These are phyloP conservation scores for Physcia stellaris DNA, from an alignment of 495 filamentous ascomycete species.

Conservation along the genomic window DNA sequence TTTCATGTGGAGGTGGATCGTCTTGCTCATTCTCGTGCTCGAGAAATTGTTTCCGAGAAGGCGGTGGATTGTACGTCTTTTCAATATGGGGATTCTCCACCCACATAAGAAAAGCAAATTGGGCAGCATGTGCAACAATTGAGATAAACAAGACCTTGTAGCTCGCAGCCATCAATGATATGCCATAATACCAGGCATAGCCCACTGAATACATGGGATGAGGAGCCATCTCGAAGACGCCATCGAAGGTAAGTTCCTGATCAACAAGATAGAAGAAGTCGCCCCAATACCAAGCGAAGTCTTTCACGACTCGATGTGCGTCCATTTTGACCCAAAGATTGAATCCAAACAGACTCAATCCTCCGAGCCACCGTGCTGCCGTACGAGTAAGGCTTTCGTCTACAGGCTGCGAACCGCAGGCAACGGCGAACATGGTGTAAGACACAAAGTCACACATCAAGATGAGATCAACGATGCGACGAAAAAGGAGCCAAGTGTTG, in stretches of 20 bases:
- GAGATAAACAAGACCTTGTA: conserved; percentile 96
- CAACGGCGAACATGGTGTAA: conserved; percentile 88
- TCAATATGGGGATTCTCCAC: conserved; percentile 98
- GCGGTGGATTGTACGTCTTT: conserved; percentile 88
- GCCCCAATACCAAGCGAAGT: conserved; percentile 99
- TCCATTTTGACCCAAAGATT: conserved; percentile 99
- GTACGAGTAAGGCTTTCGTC: conserved; percentile 59
- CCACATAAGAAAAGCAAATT: conserved; percentile 78
- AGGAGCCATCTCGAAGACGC: conserved; percentile 97
- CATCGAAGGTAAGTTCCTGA: conserved; percentile 94
- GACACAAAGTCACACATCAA: conserved; percentile 97
- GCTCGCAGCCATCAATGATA: conserved; percentile 96
- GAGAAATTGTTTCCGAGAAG: conserved; percentile 53
- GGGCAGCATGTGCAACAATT: conserved; percentile 83
- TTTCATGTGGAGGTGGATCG: conserved; percentile 24
- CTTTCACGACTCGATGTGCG: conserved; percentile 96
- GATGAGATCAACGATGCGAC: conserved; percentile 87
- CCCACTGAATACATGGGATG: conserved; percentile 99
- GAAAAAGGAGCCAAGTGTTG: conserved; percentile 96
- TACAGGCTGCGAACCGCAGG: conserved; percentile 61
- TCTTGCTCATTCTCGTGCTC: conserved; percentile 22
- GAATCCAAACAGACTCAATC: conserved; percentile 72
- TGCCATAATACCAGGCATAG: conserved; percentile 95
- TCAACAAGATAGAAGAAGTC: conserved; percentile 99
- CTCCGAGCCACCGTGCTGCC: conserved; percentile 63